Conservation (phyloP, 2,329 filamentous ascomycete genomes). For the Trichoderma atrobrunneum region DNA sequence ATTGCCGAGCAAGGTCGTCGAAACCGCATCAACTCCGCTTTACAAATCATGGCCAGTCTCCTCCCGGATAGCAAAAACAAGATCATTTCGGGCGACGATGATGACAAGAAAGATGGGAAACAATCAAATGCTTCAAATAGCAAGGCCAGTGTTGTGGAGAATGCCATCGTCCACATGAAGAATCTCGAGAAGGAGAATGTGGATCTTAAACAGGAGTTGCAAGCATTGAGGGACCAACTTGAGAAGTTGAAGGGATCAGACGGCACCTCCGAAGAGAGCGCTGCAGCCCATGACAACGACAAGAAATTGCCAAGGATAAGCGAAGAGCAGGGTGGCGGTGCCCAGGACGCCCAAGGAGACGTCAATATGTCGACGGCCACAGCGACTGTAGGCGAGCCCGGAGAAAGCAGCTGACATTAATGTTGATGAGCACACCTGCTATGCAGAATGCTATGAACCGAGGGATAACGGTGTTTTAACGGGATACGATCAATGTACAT, state of each 20-base stretch:
- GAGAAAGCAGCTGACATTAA: conserved; percentile 1
- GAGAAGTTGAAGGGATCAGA: conserved; percentile 27
- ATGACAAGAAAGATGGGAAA: conserved; percentile 49
- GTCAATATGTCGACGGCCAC: not conserved
- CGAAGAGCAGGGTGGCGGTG: not conserved
- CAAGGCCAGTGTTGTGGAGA: conserved; percentile 96
- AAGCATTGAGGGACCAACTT: conserved; percentile 33
- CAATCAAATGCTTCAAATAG: conserved; percentile 64
- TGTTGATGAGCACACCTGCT: not conserved
- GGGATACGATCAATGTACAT: conserved; percentile 4
- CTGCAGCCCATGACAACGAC: not conserved
- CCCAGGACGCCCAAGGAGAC: not conserved
- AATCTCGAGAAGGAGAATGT: conserved; percentile 72
- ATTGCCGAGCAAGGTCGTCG: conserved; percentile 93
- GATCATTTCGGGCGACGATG: conserved; percentile 41
- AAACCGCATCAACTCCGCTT: conserved; percentile 90
- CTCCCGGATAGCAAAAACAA: conserved; percentile 59
- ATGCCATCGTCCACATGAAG: conserved; percentile 94
- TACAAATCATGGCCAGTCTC: conserved; percentile 85
- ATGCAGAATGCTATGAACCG: not conserved
- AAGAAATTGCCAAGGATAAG: conserved; percentile 3
- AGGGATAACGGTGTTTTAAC: not conserved
- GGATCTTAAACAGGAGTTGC: conserved; percentile 61
- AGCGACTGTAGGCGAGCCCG: not conserved
- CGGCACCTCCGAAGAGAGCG: not conserved